These are phyloP conservation scores for Boehmeria nivea DNA, from an alignment of 306 rosid species.

Conservation along the genomic window DNA sequence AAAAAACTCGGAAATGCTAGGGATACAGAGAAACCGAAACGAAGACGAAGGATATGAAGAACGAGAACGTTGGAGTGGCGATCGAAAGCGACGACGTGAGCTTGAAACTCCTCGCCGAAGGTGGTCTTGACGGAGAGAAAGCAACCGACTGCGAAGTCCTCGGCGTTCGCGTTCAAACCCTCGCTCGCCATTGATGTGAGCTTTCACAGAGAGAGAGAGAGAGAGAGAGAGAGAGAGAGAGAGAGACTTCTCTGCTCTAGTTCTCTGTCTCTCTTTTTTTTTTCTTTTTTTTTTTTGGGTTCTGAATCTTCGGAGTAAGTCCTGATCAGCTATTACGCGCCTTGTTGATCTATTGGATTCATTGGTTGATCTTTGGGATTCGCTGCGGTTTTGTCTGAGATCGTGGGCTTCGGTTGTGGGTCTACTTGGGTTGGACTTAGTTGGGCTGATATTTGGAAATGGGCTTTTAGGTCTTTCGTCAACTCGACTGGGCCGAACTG, in stretches of 20 bases:
- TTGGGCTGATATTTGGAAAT: no score
- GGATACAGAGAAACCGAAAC: no score
- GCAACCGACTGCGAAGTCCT: slow-evolving; percentile 72
- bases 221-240: no score
- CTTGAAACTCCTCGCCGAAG: slow-evolving; percentile 77
- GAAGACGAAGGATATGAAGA: slow-evolving; percentile 55
- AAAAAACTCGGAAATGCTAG: slow-evolving; percentile 6
- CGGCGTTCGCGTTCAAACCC: slow-evolving; percentile 36
- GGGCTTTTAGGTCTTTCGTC: no score
- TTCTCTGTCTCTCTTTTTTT: slow-evolving; percentile 19
- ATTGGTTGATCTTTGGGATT: no score
- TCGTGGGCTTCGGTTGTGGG: no score
- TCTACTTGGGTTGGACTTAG: no score
- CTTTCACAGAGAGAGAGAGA: slow-evolving; percentile 7
- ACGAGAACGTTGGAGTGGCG: slow-evolving; percentile 76
- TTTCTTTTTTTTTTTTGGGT: not conserved
- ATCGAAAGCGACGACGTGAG: slow-evolving; percentile 79
- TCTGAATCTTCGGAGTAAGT: not conserved
- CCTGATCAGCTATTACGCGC: not conserved
- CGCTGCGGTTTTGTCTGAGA: no score
- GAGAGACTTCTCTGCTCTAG: slow-evolving; percentile 1
- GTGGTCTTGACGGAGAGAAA: slow-evolving; percentile 76
- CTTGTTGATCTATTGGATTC: no score
- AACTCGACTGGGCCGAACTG: no score
- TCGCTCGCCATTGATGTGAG: slow-evolving; percentile 37